Evolutionary conservation across 768 basidiomycete genomes (phyloP).

Genomic region (Phanerochaete sordida): DNA sequence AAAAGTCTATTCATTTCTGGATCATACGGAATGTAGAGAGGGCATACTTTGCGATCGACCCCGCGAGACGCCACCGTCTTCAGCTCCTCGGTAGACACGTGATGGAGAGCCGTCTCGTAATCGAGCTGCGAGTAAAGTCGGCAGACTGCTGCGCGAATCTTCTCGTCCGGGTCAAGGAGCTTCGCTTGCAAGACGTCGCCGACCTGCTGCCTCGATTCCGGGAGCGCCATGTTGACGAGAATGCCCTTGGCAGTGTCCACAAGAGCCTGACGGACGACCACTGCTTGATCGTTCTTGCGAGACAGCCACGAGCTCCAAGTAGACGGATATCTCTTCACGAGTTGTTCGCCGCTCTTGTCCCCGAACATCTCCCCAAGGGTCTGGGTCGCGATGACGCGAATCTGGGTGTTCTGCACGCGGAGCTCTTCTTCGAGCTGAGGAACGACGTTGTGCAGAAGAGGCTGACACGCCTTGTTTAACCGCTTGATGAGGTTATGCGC

Average conservation of each 20-base stretch:
- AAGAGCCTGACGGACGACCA: conserved; percentile 71
- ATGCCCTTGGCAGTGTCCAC: conserved; percentile 67
- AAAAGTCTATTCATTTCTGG: no score
- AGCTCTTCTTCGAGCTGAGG: conserved; percentile 92
- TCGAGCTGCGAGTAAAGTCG: conserved; percentile 79
- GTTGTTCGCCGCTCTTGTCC: conserved; percentile 67
- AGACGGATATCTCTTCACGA: conserved; percentile 73
- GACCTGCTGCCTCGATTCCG: conserved; percentile 64
- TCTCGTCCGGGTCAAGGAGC: conserved; percentile 86
- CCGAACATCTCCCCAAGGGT: conserved; percentile 90
- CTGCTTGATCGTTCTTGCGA: conserved; percentile 72
- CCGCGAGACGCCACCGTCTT: conserved; percentile 65
- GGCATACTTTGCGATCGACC: conserved; percentile 81
- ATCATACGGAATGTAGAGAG: no score
- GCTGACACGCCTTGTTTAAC: conserved; percentile 75
- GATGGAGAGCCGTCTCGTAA: conserved; percentile 86
- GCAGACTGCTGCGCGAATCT: conserved; percentile 82
- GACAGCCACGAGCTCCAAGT: conserved; percentile 86
- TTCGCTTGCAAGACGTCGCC: conserved; percentile 64
- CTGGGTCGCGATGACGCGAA: conserved; percentile 80
- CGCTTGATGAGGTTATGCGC: conserved; percentile 86
- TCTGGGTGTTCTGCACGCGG: conserved; percentile 63
- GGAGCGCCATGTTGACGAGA: conserved; percentile 46
- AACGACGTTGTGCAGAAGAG: conserved; percentile 83
- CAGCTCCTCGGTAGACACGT: conserved; percentile 64